Base-by-base conservation (phyloP, 202 grass and related monocot genomes). In the Carex arenaria region DNA sequence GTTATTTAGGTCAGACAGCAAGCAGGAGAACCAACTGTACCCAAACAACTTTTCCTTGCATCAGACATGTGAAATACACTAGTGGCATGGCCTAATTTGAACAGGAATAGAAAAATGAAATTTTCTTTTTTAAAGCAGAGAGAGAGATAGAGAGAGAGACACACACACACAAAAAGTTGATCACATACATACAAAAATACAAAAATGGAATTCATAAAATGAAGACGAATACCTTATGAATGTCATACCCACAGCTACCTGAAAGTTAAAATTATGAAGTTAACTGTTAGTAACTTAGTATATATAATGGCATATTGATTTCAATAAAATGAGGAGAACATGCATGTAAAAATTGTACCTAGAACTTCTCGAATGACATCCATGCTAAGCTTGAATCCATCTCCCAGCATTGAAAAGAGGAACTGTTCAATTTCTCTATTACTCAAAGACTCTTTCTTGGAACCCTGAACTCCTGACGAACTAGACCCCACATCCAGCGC, bases 341-440 rank as follows among this genome's bases (percentile, higher is more conserved):
- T 83, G 47, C 19, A 84, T 20, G 13, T 18, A 73, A 23, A 74
- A 84, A 78, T 67, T 87, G 86, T 93, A 94, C 95, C 88, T 88
- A 98, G 85, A 87, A 93, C 93, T 64, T 92, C 73, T 85, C 56
- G 89, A 65, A 98, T 98, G 67, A 89, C 72, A 79, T 89, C 88
- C 79, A 78, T 92, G 82, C 51, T 90, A 65, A 98, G 93, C 64
- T 93, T 93, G 84, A 93, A 98, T 84, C 95, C 95, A 83, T 95
- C 95, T 85, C 89, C 93, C 85, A 98, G 90, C 92, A 98, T 98
- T 84, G 83, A 90, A 88, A 95, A 93, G 23, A 98, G 89, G 62
- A 95, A 95, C 56, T 95, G 89, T 82, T 98, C 95, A 49, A 95
- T 81, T 91, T 94, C 89, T 62, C 80, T 91, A 80, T 97, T 87